Base-by-base conservation (phyloP, 257 asterid genomes). In the Orobanche coerulescens region DNA sequence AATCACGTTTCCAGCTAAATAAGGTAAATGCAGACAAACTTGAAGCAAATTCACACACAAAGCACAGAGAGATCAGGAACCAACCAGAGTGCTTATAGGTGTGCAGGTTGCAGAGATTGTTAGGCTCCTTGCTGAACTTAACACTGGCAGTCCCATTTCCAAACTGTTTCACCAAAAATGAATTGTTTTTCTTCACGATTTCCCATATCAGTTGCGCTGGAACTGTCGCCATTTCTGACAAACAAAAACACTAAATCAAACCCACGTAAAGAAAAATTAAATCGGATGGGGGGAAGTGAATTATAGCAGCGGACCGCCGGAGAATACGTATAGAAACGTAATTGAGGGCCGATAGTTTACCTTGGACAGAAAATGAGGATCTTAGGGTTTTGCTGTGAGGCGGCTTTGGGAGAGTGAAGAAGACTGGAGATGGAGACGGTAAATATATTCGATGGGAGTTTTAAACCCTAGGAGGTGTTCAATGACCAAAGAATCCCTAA, bases 71-170 rank as follows among this genome's bases (percentile, higher is more conserved):
- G 49, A 43, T 5, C 9, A 13, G 1, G 26, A 19, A 69, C 80
- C n/a, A 28, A 90, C 98, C 98, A 57, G 95, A 88, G 80, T 91
- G 91, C 76, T 91, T 88, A 84, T 83, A 91, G 18, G 94, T 85
- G 83, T 91, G 96, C 63, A 83, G 60, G 59, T 87, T 91, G 80
- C 57, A 82, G 46, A 91, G 94, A 68, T 91, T 91, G 86, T 91
- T 91, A 31, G 97, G 82, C 78, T 91, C 97, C 71, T 82, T 91
- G 80, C 89, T 76, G 82, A 87, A 91, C 66, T 56, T 79, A 25
- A 88, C 75, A 20, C 90, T 75, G 28, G 95, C 88, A 8, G 88
- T 76, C 42, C 94, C 93, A 46, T 84, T 84, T 0, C 94, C 95
- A 23, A 82, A 84, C 73, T 82, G 76, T 81, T 82, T 87, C 62